A percentile compares a stretch with the other conserved stretches of the same genome.
phyloP scores from a whole-genome alignment of 1,139 yeast species.

The Schwanniomyces etchellsii region DNA sequence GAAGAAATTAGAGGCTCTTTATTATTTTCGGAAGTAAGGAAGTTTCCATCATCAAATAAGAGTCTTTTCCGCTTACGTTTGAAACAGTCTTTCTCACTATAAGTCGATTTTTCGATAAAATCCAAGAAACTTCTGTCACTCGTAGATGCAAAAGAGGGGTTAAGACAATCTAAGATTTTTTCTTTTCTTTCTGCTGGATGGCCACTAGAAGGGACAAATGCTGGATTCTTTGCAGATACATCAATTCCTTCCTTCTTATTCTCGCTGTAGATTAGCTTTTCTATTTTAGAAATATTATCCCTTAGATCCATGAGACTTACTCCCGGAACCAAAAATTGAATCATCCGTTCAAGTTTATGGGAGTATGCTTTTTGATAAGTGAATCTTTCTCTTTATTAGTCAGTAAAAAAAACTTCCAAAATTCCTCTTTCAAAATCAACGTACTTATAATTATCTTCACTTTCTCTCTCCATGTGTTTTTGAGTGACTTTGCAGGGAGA shows the following conservation, averaged over 20 bases:
- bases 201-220: neutral
- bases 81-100: too few relatives aligned
- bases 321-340: neutral
- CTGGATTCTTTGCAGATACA: neutral
- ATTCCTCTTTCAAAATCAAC: neutral
- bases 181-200: slow-evolving; percentile 7
- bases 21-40: neutral
- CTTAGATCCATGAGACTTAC: neutral
- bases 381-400: neutral
- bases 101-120: slow-evolving; percentile 10
- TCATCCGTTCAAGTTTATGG: neutral
- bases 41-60: neutral
- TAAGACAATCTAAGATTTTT: slow-evolving; percentile 7
- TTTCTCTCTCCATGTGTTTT: neutral
- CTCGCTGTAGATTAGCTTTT: neutral
- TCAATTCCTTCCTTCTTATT: neutral
- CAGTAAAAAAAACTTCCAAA: neutral
- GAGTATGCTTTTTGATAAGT: neutral
- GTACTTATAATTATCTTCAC: neutral
- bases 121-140: slow-evolving; percentile 15
- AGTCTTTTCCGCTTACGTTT: too few relatives aligned
- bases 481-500: neutral
- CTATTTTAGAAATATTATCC: neutral
- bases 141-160: too few relatives aligned
- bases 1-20: neutral